Evolutionary conservation across 768 basidiomycete genomes (phyloP), one percentile per base, ranked within the genome.

Genomic region (Podaxis sp.): DNA sequence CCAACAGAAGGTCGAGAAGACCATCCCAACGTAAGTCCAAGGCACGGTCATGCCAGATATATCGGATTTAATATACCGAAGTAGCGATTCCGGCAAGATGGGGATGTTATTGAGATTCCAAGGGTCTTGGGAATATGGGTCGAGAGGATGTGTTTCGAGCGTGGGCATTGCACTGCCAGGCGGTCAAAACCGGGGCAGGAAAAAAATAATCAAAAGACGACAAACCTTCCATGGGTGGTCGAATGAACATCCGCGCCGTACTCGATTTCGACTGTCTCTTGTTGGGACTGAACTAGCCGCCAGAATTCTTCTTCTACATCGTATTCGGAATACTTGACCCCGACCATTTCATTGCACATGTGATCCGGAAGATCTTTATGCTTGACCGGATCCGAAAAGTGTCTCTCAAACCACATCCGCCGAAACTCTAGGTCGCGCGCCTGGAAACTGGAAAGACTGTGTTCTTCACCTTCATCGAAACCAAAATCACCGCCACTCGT

Each of bases 171-270:
- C 96, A 71, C 97, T 97, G 66, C 33, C 62, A 64, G 56, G 57
- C 53, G 55, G 54, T 24, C 48, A 55, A 56, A 28, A 65, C 36
- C 51, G 22, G 41, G 59, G 59, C 10, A 59, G 56, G 13, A 65
- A 56, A 65, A 56, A 20, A 51, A 4, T 26, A 28, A 59, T 11
- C 36, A 38, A n/a, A 6, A 11, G 28, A 46, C 50, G 28, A 48
- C 84, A 64, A 74, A 96, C 95, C 95, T 98, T 75, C 96, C 96
- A 69, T 98, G 95, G 7, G 93, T 96, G 0, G 95, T 96, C 8
- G 95, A 96, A 75, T 98, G 96, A 37, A 99, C 90, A 74, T 99
- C 97, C 1, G 97, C 97, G n/a, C 97, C 97, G 72, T 99, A 99
- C 75, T 99, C 97, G 37, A 99, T 89, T 74, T 99, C 97, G 17